Evolutionary conservation across 1,284 basidiomycete genomes (phyloP), one percentile per base, ranked within the genome.

Genomic region (Marasmius fiardii): DNA sequence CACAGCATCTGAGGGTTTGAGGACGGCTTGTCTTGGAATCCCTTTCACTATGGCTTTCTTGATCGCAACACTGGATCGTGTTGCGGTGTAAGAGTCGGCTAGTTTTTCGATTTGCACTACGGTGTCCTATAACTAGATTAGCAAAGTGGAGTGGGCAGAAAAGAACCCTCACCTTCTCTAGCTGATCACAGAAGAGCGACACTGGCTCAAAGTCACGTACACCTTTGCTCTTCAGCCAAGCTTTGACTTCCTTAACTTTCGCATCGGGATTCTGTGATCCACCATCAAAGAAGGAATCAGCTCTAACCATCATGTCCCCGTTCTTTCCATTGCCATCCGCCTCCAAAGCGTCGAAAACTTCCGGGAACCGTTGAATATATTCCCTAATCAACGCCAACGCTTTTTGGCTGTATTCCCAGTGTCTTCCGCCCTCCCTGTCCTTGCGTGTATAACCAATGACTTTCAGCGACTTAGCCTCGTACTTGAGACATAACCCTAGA

Each of bases 371-470:
- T 49, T 83, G 85, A 79, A 90, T 90, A 74, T 98, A 98, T 57
- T 93, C 88, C 48, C 75, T 77, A 54, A 99, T 83, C 5, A 98
- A 79, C 39, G 88, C 79, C 35, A 95, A 74, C 0, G 95, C 88
- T 67, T 89, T 90, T 61, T 94, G 85, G 62, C 93, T 97, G 68
- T 90, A 99, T 70, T 99, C 96, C 97, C 97, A 99, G 43, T 86
- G 82, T 16, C 84, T 76, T 16, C 86, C 87, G 26, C 87, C 83
- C 73, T 97, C 95, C 62, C 86, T 82, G 28, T 88, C 83, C 73
- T 97, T 96, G 61, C 86, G 82, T 24, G 95, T 91, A 71, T 97
- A 98, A 58, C 93, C 93, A 35, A 98, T 81, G 1, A 99, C 97
- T 73, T 99, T 99, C 65, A 95, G 73, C n/a, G 88, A 83, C 74